These are phyloP conservation scores for Phytophthora hibernalis DNA, from an alignment of 352 stramenopile genomes.

Conservation along the genomic window DNA sequence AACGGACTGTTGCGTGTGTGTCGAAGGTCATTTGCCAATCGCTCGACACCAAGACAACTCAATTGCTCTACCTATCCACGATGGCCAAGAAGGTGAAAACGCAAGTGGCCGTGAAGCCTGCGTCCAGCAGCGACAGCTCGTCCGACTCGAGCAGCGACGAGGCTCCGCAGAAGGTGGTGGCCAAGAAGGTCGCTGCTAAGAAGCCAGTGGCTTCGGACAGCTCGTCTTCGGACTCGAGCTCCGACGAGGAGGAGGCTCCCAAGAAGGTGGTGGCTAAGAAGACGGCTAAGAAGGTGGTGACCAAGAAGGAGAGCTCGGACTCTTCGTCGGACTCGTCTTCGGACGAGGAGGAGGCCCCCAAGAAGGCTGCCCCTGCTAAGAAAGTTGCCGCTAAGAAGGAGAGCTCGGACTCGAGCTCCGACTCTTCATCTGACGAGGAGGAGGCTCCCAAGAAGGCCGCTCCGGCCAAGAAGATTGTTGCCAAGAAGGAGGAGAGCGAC, in stretches of 20 bases:
- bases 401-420: conserved; percentile 41
- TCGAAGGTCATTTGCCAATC: conserved; percentile 44
- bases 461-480: conserved; percentile 49
- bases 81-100: conserved; percentile 67
- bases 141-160: conserved; percentile 68
- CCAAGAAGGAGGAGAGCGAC: conserved; percentile 53
- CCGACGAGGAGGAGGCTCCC: conserved; percentile 46
- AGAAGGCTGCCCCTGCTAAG: conserved; percentile 49
- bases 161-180: conserved; percentile 52
- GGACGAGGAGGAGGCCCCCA: conserved; percentile 44
- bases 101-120: conserved; percentile 45
- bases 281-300: conserved; percentile 45
- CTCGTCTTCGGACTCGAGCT: conserved; percentile 39
- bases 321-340: conserved; percentile 42
- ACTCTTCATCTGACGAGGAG: conserved; percentile 57
- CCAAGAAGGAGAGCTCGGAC: conserved; percentile 53
- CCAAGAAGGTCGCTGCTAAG: conserved; percentile 64
- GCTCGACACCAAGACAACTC: conserved; percentile 22
- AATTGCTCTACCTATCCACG: conserved; percentile 6
- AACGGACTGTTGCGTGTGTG: background rate
- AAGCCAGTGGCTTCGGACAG: conserved; percentile 52
- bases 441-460: conserved; percentile 45
- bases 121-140: conserved; percentile 53
- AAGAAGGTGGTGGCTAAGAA: conserved; percentile 62
- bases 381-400: conserved; percentile 57